phyloP scores from a whole-genome alignment of 352 stramenopile species.

The Halophytophthora polymorphica region DNA sequence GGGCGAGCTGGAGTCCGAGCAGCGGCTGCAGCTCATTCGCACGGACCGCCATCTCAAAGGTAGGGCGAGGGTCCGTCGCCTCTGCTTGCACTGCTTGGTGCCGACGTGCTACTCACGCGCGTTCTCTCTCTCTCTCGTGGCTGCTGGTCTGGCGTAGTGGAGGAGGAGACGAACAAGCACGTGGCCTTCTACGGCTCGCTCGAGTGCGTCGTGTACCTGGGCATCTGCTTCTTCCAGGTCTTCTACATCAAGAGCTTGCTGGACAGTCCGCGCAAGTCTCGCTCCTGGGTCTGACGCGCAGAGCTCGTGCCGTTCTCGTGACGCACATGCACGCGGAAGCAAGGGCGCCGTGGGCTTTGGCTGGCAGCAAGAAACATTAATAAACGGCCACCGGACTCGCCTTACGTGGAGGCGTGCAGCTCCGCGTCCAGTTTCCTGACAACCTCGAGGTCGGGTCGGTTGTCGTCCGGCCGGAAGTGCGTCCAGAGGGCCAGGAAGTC shows the following conservation, averaged over 20 bases:
- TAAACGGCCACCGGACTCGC: too few relatives aligned
- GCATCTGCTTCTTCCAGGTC: slow-evolving; percentile 67
- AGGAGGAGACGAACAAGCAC: slow-evolving; percentile 76
- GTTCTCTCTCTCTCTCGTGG: neutral
- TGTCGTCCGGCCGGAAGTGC: slow-evolving; percentile 47
- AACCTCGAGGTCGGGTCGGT: slow-evolving; percentile 58
- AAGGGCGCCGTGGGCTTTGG: too few relatives aligned
- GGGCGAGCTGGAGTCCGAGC: slow-evolving; percentile 75
- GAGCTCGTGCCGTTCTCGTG: neutral
- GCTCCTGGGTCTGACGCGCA: slow-evolving; percentile 42
- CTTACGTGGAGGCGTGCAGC: slow-evolving; percentile 34
- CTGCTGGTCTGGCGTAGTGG: slow-evolving; percentile 39
- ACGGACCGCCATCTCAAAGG: slow-evolving; percentile 75
- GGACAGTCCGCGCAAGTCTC: slow-evolving; percentile 45
- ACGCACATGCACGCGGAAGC: neutral
- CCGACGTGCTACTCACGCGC: neutral
- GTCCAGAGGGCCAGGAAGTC: slow-evolving; percentile 54
- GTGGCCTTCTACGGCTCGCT: slow-evolving; percentile 70
- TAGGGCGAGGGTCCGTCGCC: slow-evolving; percentile 13
- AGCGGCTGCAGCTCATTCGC: slow-evolving; percentile 71
- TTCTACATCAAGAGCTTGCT: slow-evolving; percentile 79
- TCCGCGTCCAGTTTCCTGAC: slow-evolving; percentile 55
- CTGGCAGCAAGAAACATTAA: too few relatives aligned
- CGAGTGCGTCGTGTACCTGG: slow-evolving; percentile 70
- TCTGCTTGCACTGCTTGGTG: neutral